A percentile compares a stretch with the other conserved stretches of the same genome.
Conservation (phyloP, 345 rosid genomes). For the Euphorbia pulcherrima region DNA sequence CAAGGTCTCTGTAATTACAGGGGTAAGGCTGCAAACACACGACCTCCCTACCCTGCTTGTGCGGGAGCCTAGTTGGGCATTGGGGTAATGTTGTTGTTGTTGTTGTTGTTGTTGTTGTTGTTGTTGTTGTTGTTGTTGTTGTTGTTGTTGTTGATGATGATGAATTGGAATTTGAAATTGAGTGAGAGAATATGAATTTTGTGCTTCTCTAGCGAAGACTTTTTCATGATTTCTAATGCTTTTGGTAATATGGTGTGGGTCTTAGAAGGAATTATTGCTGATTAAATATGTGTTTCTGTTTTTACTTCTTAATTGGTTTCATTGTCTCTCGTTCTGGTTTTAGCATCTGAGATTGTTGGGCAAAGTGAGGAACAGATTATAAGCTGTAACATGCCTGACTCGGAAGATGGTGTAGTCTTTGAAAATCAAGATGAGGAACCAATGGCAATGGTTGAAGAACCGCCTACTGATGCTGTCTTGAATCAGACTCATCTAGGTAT, state of each 20-base stretch:
- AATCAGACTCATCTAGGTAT: conserved; percentile 33
- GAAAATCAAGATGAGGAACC: conserved; percentile 61
- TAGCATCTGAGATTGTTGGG: conserved; percentile 36
- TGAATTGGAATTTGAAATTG: no score
- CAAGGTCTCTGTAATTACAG: no score
- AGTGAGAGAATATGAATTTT: no score
- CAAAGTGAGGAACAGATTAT: conserved; percentile 51
- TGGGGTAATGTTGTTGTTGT: no score
- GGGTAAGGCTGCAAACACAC: no score
- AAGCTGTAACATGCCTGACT: conserved; percentile 47
- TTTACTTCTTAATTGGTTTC: conserved; percentile 1
- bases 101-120: no score
- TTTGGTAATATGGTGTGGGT: neutral
- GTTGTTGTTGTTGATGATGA: no score
- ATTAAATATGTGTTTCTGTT: neutral
- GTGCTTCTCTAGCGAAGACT: neutral
- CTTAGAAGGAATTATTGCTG: neutral
- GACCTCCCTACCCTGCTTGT: no score
- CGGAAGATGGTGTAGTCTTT: conserved; percentile 44
- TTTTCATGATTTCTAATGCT: neutral
- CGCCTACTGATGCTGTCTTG: conserved; percentile 32
- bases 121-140: no score
- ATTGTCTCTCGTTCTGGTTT: neutral
- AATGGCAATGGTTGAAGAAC: conserved; percentile 54
- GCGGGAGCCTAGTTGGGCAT: no score